These are phyloP conservation scores for Corylus heterophylla DNA, from an alignment of 306 rosid species.

Conservation along the genomic window DNA sequence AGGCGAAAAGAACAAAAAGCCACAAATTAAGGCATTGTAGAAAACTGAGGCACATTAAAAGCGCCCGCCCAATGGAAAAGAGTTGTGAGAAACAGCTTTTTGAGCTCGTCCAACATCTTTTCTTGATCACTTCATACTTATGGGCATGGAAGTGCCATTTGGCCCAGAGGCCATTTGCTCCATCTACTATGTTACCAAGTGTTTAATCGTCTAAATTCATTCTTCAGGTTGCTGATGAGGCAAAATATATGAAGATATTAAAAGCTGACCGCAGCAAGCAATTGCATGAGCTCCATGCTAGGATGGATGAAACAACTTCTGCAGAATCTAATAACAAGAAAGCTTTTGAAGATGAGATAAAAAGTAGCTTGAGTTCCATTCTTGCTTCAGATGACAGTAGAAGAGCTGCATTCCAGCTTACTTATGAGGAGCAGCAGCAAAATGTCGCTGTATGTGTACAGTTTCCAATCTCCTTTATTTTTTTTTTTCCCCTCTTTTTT, in stretches of 20 bases:
- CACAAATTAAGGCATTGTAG: too few species aligned
- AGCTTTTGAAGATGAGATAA: slow-evolving; percentile 79
- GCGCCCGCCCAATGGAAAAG: too few species aligned
- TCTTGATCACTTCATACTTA: neutral
- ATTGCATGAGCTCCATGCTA: slow-evolving; percentile 66
- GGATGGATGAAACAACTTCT: slow-evolving; percentile 63
- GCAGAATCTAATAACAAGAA: slow-evolving; percentile 63
- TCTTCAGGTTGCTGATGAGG: slow-evolving; percentile 84
- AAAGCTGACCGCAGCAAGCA: slow-evolving; percentile 71
- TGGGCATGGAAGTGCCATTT: neutral
- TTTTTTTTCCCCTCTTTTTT: neutral
- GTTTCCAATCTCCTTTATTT: slow-evolving; percentile 25
- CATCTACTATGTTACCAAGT: slow-evolving; percentile 19
- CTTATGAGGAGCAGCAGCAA: slow-evolving; percentile 88
- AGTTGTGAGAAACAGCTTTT: too few species aligned
- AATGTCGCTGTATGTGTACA: slow-evolving; percentile 71
- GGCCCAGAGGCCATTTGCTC: slow-evolving; percentile 1
- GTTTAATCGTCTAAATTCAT: slow-evolving; percentile 22
- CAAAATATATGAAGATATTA: slow-evolving; percentile 61
- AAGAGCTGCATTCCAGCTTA: slow-evolving; percentile 83
- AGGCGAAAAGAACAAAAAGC: too few species aligned
- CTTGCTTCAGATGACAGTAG: slow-evolving; percentile 75
- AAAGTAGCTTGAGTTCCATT: slow-evolving; percentile 60
- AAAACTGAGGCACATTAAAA: too few species aligned
- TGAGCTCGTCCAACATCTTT: too few species aligned